Percentiles rank a stretch among this genome's conserved stretches.
These are phyloP conservation scores for Apostasia ramifera DNA, from an alignment of 106 monocot genomes.

Conservation along the genomic window DNA sequence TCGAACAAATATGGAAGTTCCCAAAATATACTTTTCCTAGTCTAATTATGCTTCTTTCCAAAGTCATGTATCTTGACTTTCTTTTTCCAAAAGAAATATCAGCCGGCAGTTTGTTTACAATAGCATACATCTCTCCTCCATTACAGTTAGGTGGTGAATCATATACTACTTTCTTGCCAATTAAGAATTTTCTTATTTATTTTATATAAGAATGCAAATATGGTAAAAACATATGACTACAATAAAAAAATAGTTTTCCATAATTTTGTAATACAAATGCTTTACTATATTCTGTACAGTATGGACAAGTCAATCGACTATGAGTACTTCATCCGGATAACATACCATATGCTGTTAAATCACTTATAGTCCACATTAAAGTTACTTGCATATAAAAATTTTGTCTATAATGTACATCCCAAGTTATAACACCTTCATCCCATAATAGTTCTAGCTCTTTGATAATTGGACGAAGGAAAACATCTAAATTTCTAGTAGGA, in stretches of 20 bases:
- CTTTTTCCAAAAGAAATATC: neutral
- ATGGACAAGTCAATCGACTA: neutral
- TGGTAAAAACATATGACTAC: neutral
- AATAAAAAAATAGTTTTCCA: neutral
- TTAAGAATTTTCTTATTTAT: no score
- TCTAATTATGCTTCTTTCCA: neutral
- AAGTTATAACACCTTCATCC: conserved; percentile 5
- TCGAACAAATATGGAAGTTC: neutral
- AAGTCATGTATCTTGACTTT: neutral
- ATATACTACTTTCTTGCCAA: neutral
- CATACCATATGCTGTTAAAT: conserved; percentile 9
- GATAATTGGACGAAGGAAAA: conserved; percentile 13
- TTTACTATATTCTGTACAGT: neutral
- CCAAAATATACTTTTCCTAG: conserved; percentile 1
- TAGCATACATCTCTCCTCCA: neutral
- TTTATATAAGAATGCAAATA: neutral
- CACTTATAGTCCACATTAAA: conserved; percentile 10
- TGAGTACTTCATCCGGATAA: conserved; percentile 4
- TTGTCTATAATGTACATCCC: conserved; percentile 5
- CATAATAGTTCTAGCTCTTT: conserved; percentile 8
- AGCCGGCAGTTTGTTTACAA: neutral
- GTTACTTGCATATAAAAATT: neutral
- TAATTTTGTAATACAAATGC: neutral
- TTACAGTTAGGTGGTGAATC: no score
- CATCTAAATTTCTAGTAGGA: conserved; percentile 2